Base-by-base conservation (phyloP, 2,329 filamentous ascomycete genomes). In the Fusarium metavorans region DNA sequence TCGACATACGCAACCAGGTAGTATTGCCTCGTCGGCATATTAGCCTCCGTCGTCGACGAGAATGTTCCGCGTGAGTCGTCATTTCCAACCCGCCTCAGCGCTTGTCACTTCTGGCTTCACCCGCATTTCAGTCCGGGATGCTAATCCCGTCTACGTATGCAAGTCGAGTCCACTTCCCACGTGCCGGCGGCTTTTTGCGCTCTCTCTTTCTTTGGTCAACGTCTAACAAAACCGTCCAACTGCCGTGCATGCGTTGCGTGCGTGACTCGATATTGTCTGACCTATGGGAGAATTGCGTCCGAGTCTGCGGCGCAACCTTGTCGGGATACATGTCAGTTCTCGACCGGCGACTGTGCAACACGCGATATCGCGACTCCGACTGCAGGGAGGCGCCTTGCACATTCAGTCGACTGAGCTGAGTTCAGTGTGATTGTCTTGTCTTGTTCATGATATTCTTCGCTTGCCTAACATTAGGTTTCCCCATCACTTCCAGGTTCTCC, bases 201-300 rank as follows among this genome's bases (percentile, higher is more conserved):
- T 20, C 20, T 52, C 20, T 25, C 14, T 18, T 16, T 37, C 35
- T 35, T 52, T 52, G 23, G 9, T 48, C 39, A 32, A 52, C 45
- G 25, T 35, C 27, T 45, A 30, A 52, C 25, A 30, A 54, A 54
- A 54, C 50, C 27, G 50, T 54, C 50, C 27, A 27, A 54, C 60
- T 54, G 60, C 60, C 60, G 60, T 39, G 30, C 60, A 63, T 63
- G 35, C 43, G 32, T 52, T 25, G 25, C 27, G 27, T 54, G 60
- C 35, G 57, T 41, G 50, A 32, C 50, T 54, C 13, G 50, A 54
- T 54, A 32, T 32, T 54, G 11, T 25, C 52, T 20, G 57, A 41
- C 45, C 52, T 69, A 70, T 66, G n/a, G 60, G 66, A 65, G 52
- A 70, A 65, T 43, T 70, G 37, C 64, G 20, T 67, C 52, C 64